Conservation (phyloP, 2,329 filamentous ascomycete species). For the Stagonosporopsis vannaccii region DNA sequence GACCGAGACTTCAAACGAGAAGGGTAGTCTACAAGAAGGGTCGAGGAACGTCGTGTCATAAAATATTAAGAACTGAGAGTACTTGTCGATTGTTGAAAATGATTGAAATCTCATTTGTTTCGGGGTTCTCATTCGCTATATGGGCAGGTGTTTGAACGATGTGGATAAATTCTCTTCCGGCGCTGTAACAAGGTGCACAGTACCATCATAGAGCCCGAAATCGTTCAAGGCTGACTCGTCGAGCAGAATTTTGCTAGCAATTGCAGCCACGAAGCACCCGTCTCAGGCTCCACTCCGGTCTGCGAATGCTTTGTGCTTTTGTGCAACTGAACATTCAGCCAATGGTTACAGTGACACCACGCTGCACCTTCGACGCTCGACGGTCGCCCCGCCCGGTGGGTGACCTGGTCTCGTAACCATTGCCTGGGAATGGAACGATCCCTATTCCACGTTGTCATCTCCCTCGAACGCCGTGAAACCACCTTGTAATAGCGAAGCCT, state of each 20-base stretch:
- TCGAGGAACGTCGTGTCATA: not conserved
- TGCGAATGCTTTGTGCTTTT: not conserved
- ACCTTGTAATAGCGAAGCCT: not conserved
- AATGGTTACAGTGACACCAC: conserved; percentile 5
- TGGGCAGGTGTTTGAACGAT: not conserved
- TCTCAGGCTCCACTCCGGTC: not conserved
- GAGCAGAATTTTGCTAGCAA: not conserved
- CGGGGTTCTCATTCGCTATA: not conserved
- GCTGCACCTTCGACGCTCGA: not conserved
- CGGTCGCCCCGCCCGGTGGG: not conserved
- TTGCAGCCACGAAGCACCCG: not conserved
- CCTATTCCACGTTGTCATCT: not conserved
- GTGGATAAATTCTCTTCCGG: conserved; percentile 8
- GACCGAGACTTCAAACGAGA: no score
- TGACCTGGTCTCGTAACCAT: not conserved
- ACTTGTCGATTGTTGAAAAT: no score
- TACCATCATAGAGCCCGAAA: not conserved
- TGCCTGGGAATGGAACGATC: conserved; percentile 2
- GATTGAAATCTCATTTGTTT: not conserved
- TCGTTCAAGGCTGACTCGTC: not conserved
- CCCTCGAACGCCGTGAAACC: not conserved
- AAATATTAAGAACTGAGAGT: no score
- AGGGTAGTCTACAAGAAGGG: no score
- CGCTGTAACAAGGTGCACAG: not conserved
- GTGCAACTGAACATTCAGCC: conserved; percentile 2